These are phyloP conservation scores for Erythrophleum fordii DNA, from an alignment of 306 rosid genomes.

Conservation along the genomic window DNA sequence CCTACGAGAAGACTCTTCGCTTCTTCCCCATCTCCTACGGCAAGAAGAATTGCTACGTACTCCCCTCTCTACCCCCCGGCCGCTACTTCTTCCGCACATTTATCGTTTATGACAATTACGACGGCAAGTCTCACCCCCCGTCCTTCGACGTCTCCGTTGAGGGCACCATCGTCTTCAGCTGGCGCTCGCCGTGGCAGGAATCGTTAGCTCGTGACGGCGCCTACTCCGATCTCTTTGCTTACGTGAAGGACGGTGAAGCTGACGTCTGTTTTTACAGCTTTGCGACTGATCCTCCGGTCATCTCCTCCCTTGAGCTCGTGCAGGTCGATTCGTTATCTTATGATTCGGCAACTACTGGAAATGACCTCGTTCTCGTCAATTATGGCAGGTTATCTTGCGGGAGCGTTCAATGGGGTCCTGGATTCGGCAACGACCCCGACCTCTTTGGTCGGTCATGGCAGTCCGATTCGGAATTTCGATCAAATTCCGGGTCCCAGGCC, in stretches of 20 bases:
- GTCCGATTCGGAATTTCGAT: conserved; percentile 49
- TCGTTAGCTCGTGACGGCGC: conserved; percentile 64
- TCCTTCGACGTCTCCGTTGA: conserved; percentile 83
- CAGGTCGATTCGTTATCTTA: conserved; percentile 77
- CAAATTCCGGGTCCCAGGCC: background rate
- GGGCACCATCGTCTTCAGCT: conserved; percentile 76
- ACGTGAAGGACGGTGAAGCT: conserved; percentile 54
- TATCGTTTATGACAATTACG: conserved; percentile 94
- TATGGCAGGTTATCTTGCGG: conserved; percentile 83
- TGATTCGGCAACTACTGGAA: conserved; percentile 44
- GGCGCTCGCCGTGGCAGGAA: conserved; percentile 94
- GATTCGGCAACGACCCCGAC: conserved; percentile 73
- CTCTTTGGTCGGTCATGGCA: conserved; percentile 89
- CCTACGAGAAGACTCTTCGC: conserved; percentile 85
- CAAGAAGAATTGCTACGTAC: conserved; percentile 86
- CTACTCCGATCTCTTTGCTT: conserved; percentile 80
- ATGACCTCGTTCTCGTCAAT: conserved; percentile 58
- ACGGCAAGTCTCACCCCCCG: conserved; percentile 80
- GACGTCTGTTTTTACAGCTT: conserved; percentile 89
- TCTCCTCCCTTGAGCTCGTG: conserved; percentile 72
- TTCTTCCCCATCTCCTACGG: conserved; percentile 78
- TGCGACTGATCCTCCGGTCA: conserved; percentile 85
- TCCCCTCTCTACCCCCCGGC: conserved; percentile 62
- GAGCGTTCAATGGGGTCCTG: conserved; percentile 73
- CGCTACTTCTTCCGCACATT: conserved; percentile 85